phyloP scores from a whole-genome alignment of 1,139 yeast genomes.

The Geotrichum carabidarum region DNA sequence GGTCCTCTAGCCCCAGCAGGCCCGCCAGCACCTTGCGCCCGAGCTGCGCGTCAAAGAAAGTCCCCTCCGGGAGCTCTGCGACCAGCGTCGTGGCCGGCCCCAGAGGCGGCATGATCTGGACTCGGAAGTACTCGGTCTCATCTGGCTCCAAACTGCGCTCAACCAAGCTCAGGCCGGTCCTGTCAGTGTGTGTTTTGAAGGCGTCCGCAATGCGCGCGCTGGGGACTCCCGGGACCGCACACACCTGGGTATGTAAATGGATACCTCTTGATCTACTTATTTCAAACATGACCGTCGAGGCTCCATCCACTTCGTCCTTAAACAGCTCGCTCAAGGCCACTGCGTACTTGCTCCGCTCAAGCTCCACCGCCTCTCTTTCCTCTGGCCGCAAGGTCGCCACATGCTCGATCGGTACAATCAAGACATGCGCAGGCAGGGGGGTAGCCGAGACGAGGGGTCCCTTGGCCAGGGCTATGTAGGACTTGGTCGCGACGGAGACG shows the following conservation, averaged over 20 bases:
- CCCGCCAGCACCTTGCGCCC: constrained; percentile 73
- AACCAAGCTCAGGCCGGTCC: constrained; percentile 17
- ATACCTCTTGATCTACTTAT: constrained; percentile 34
- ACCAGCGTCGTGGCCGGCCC: constrained; percentile 15
- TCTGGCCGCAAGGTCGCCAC: constrained; percentile 42
- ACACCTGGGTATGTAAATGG: constrained; percentile 37
- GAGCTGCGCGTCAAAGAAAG: constrained; percentile 60
- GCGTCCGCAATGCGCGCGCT: constrained; percentile 20
- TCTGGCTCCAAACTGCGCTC: constrained; percentile 20
- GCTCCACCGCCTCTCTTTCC: constrained; percentile 7
- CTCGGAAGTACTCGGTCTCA: not conserved
- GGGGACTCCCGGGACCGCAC: constrained; percentile 31
- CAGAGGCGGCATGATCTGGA: not conserved
- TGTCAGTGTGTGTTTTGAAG: constrained; percentile 26
- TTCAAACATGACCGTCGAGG: constrained; percentile 31
- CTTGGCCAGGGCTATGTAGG: constrained; percentile 75
- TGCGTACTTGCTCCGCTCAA: constrained; percentile 27
- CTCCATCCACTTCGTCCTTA: constrained; percentile 23
- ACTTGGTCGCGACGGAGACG: constrained; percentile 60
- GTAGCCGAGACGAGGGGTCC: constrained; percentile 61
- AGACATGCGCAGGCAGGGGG: constrained; percentile 70
- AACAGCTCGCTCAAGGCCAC: constrained; percentile 28
- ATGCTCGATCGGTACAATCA: constrained; percentile 80
- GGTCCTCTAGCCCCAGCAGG: constrained; percentile 47
- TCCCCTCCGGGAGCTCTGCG: constrained; percentile 21